Base-by-base conservation (phyloP, 352 stramenopile species). In the Globisporangium apiculatum region DNA sequence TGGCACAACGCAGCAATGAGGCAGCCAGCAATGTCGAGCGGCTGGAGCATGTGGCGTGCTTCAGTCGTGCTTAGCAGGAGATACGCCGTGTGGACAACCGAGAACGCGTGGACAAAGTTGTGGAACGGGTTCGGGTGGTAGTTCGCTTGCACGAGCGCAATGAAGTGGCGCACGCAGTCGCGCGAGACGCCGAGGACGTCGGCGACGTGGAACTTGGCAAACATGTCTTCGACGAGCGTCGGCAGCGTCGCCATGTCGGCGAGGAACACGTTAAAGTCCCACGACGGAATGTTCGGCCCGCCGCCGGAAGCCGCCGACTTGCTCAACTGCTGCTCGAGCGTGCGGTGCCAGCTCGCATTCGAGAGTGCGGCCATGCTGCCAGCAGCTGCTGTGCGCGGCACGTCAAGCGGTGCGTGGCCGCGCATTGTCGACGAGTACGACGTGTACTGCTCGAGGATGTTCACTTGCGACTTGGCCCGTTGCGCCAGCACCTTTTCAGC, bases 121-220 rank as follows among this genome's bases (percentile, higher is more conserved):
- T 97, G 89, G 65, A 97, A 97, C 48, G 89, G 84, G 59, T 94
- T 94, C 43, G 82, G 82, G 63, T 92, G 84, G 64, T 94, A 94
- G 48, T 89, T 76, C 17, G 89, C 80, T 55, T 89, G 89, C 58
- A 90, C 83, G 7, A 73, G 79, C 49, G 83, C 67, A 61, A 94
- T 89, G 51, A 94, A 94, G 58, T 91, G 89, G 41, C 78, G 77
- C 47, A 94, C 55, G 5, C 70, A 73, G 24, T 75, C 61, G 61
- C 76, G 75, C 14, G 76, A 78, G 24, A 74, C 85, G 15, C 78
- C 62, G 14, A 91, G 58, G 7, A 89, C 73, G 37, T 85, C 67
- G 15, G 84, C 64, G 62, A 94, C 61, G 58, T 77, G 76, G 38
- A 88, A 88, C 52, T 90, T 79, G 47, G 90, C 56, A 48, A 88